Evolutionary conservation across 2,329 filamentous ascomycete species (phyloP), one percentile per base, ranked within the genome.

Genomic region (Nothomitra cinnamomea): DNA sequence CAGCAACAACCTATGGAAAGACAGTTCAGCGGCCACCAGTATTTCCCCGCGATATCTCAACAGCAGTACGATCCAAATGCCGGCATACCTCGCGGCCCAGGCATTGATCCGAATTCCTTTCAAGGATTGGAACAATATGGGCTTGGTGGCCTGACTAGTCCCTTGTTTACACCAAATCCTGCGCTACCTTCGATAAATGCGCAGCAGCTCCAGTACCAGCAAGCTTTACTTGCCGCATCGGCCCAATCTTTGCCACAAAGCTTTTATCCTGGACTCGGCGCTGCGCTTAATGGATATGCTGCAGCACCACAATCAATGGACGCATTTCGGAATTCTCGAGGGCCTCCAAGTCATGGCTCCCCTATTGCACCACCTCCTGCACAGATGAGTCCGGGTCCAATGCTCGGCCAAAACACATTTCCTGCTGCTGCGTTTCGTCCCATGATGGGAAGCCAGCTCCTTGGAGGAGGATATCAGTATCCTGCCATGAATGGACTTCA

Each of bases 171-270:
- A 17, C 59, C 68, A 1, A 59, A 67, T 54, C 60, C 66, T 47
- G 67, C 69, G 42, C 62, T 74, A 10, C 63, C 66, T 57, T 62
- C 65, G 19, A 56, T 62, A 47, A 66, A 65, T 15, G 70, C 70
- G 48, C 72, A 75, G 54, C 72, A 77, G 59, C 61, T 77, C 28
- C 78, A 80, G 60, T 80, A 80, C 59, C 78, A 79, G 59, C 71
- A 74, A 61, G 69, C 69, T 35, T 72, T 77, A 60, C 64, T 77
- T 22, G 72, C 73, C 45, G 61, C 72, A 55, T 67, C 73, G 59
- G 61, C 64, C 7, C 68, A 69, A 21, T 67, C 69, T 3, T 63
- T 69, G 38, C 65, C 68, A 12, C 63, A 69, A 56, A 66, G 60
- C 49, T 48, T 48, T 48, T 48, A 48, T 48, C 43, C 43, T 25